Evolutionary conservation across 2,329 filamentous ascomycete genomes (phyloP), one percentile per base, ranked within the genome.

Genomic region (Ophiostoma himal-ulmi): DNA sequence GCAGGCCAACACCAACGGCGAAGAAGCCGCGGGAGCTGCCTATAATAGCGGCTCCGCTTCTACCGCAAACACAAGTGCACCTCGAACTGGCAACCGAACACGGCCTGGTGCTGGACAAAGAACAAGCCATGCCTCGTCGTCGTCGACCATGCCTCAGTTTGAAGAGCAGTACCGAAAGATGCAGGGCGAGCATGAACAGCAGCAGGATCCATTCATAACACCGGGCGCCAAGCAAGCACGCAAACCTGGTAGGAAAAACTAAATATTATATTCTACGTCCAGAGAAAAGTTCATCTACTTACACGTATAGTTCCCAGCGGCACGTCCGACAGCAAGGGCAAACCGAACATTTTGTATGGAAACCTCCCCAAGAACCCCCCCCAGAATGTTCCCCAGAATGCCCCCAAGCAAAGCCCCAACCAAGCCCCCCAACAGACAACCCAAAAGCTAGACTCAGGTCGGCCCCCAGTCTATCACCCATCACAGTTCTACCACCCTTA

Each of bases 61-160:
- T 17, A 67, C 36, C 7, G 69, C 71, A 11, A 70, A 70, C 41
- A 70, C 67, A 2, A 65, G 69, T 41, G 69, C 44, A 22, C 71
- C 69, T 20, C 34, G 71, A 36, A 54, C 71, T 2, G 22, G 57
- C 36, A 39, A 7, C 34, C 71, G 71, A 4, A 13, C 67, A 10
- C 69, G 71, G 26, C 66, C 68, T 7, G 70, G 70, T 10, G 37
- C n/a, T n/a, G 30, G 20, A 13, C 34, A 67, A 8, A 41, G 60
- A 20, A 13, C 71, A 11, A 57, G 67, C 5, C 37, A 67, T n/a
- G 30, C 54, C 1, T 2, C 68, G 7, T 68, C 60, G 3, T 69
- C 70, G 13, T 69, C 70, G 26, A 65, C 71, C 13, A 73, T 74
- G 71, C 73, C 71, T 1, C 69, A 69, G 60, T 74, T 73, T 57